These are phyloP conservation scores for Haematococcus sp. DNA, from an alignment of 139 green algal genomes.

Conservation along the genomic window DNA sequence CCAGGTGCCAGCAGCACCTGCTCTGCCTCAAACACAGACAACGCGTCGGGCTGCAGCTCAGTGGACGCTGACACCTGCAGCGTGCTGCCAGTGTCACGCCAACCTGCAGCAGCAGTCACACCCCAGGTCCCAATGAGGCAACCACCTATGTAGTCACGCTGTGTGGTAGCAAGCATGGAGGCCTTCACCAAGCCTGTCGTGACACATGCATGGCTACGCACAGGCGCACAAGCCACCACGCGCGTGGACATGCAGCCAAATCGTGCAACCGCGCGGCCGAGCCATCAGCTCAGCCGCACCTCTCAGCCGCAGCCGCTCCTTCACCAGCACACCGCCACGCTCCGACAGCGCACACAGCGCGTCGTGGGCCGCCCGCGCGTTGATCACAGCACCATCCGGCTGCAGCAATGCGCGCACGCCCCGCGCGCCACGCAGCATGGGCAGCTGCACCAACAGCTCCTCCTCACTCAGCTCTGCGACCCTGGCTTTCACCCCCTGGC, in stretches of 20 bases:
- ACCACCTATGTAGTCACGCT: background rate
- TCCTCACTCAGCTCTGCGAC: slow-evolving; percentile 10
- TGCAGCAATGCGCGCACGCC: slow-evolving; percentile 15
- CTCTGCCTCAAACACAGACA: slow-evolving; percentile 39
- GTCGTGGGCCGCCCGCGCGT: background rate
- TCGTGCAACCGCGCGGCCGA: no score
- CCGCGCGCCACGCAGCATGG: background rate
- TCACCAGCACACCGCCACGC: slow-evolving; percentile 22
- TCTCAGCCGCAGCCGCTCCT: slow-evolving; percentile 26
- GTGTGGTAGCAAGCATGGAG: background rate
- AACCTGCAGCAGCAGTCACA: slow-evolving; percentile 7
- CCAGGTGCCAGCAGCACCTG: slow-evolving; percentile 35
- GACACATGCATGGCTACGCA: background rate
- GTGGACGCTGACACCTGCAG: slow-evolving; percentile 33
- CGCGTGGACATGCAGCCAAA: no score
- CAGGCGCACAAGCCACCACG: no score
- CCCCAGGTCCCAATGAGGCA: background rate
- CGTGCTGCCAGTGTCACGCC: slow-evolving; percentile 37
- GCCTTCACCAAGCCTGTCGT: background rate
- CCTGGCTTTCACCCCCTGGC: slow-evolving; percentile 20
- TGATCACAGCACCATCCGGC: slow-evolving; percentile 34
- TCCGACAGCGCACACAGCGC: slow-evolving; percentile 14
- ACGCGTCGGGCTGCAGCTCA: slow-evolving; percentile 14
- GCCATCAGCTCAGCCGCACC: no score
- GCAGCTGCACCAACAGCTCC: slow-evolving; percentile 22